Percentiles rank a stretch among this genome's conserved stretches.
phyloP scores from a whole-genome alignment of 768 basidiomycete species.

The Termitomyces sp. region DNA sequence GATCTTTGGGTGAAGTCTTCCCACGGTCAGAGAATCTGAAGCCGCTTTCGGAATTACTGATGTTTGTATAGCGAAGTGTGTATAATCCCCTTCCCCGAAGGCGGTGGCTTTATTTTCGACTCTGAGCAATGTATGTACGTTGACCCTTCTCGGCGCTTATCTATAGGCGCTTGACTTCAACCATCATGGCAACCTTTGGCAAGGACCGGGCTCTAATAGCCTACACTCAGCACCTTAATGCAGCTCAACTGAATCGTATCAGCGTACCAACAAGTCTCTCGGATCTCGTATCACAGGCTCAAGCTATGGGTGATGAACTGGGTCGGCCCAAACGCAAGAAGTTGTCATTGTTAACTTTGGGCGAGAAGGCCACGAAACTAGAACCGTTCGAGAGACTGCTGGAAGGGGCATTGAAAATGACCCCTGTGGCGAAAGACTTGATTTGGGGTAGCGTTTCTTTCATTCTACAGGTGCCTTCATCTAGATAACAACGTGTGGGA shows the following conservation, averaged over 20 bases:
- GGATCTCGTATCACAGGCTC: neutral
- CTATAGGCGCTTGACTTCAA: too few species aligned
- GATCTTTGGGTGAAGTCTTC: constrained; percentile 4
- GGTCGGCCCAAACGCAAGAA: neutral
- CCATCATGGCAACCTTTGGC: too few species aligned
- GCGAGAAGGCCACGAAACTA: neutral
- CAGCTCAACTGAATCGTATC: neutral
- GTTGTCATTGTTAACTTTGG: neutral
- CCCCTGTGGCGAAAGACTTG: neutral
- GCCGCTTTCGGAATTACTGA: too few species aligned
- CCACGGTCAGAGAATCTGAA: constrained; percentile 12
- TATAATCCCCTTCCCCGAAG: too few species aligned
- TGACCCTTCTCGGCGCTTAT: too few species aligned
- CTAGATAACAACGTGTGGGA: too few species aligned
- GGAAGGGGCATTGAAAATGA: neutral
- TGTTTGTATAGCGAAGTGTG: too few species aligned
- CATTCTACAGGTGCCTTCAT: neutral
- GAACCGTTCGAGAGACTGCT: neutral
- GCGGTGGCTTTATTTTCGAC: too few species aligned
- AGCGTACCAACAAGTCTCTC: neutral
- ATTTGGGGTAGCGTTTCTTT: constrained; percentile 5
- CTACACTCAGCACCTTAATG: constrained; percentile 1
- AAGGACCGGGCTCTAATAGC: neutral
- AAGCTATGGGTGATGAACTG: neutral
- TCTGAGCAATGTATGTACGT: too few species aligned